A percentile compares a stretch with the other conserved stretches of the same genome.
Evolutionary conservation across 2,329 filamentous ascomycete genomes (phyloP).

Genomic region (Allantophomopsis lycopodina): DNA sequence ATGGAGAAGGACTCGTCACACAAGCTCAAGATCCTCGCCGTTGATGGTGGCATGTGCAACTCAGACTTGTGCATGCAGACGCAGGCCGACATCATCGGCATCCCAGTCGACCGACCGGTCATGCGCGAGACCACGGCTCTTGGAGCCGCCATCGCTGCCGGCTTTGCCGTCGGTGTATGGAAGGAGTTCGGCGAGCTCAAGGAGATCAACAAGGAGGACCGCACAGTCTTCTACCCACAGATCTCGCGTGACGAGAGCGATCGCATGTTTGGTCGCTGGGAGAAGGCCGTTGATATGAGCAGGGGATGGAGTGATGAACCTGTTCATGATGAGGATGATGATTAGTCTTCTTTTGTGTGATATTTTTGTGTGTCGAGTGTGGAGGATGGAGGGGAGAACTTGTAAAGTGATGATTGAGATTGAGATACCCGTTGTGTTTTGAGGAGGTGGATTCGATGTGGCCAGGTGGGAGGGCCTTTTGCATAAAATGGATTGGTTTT

Average conservation of each 20-base stretch:
- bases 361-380: no score
- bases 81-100: conserved; percentile 68
- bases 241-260: conserved; percentile 44
- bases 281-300: conserved; percentile 67
- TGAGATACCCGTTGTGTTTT: no score
- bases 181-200: conserved; percentile 59
- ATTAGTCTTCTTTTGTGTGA: no score
- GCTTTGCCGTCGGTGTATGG: conserved; percentile 65
- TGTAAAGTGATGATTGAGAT: no score
- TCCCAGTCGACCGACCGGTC: conserved; percentile 62
- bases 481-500: no score
- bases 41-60: conserved; percentile 63
- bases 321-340: no score
- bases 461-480: no score
- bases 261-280: conserved; percentile 58
- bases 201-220: conserved; percentile 55
- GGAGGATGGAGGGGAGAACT: no score
- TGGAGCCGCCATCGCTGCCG: conserved; percentile 70
- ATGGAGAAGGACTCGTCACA: conserved; percentile 61
- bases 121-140: conserved; percentile 80
- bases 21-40: conserved; percentile 46
- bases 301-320: conserved; percentile 47
- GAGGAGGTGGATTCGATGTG: no score
- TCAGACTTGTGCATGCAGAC: conserved; percentile 65
- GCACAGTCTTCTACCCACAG: conserved; percentile 53